Evolutionary conservation across 225 moss, liverwort and hornwort genomes (phyloP).

Genomic region (Sphagnum contortum): DNA sequence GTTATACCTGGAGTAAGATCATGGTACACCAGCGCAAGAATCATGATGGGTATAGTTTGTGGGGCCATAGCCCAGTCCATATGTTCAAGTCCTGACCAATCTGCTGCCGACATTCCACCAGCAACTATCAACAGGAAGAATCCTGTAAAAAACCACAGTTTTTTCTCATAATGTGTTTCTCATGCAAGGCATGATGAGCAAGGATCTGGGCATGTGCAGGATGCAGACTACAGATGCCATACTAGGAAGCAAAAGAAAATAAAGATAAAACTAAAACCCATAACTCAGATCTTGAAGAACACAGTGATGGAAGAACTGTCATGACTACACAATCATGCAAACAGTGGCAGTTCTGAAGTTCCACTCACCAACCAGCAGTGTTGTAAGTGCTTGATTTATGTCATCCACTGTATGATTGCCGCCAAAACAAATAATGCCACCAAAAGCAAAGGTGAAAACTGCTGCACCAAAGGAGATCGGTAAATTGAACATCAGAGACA

Average conservation of each 20-base stretch:
- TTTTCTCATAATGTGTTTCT: no score
- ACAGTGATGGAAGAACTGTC: no score
- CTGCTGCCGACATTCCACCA: slow-evolving; percentile 37
- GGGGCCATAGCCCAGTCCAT: slow-evolving; percentile 41
- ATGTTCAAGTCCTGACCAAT: slow-evolving; percentile 41
- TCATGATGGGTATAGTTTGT: slow-evolving; percentile 39
- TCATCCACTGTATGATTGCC: slow-evolving; percentile 28
- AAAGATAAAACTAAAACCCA: no score
- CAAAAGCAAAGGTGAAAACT: slow-evolving; percentile 28
- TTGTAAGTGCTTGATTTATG: slow-evolving; percentile 50
- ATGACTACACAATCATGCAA: no score
- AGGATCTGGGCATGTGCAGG: no score
- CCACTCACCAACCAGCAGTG: slow-evolving; percentile 25
- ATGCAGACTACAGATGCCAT: no score
- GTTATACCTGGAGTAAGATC: slow-evolving; percentile 47
- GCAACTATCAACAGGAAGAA: slow-evolving; percentile 41
- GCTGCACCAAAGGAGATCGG: slow-evolving; percentile 14
- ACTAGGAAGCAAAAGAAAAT: no score
- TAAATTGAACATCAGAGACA: slow-evolving; percentile 27
- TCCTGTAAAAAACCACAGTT: slow-evolving; percentile 13
- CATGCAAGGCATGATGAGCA: no score
- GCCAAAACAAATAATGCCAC: slow-evolving; percentile 28
- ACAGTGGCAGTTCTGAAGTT: no score
- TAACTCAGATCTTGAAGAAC: no score
- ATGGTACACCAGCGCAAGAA: slow-evolving; percentile 57